These are phyloP conservation scores for Malassezia restricta DNA, from an alignment of 1,284 basidiomycete genomes.

Conservation along the genomic window DNA sequence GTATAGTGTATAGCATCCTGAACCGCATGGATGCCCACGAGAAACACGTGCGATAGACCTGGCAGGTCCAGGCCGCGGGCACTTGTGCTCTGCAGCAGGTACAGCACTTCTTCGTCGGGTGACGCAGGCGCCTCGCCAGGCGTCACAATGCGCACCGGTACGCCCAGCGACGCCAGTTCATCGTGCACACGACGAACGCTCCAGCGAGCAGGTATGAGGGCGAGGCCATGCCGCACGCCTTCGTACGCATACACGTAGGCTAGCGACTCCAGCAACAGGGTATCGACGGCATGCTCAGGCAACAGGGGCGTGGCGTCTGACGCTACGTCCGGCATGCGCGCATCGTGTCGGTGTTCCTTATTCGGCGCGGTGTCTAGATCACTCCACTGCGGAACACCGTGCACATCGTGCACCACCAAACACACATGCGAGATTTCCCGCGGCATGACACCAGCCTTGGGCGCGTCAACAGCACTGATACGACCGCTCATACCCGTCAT, in stretches of 20 bases:
- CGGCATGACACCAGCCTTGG: constrained; percentile 21
- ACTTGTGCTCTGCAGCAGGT: constrained; percentile 28
- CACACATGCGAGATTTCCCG: constrained; percentile 32
- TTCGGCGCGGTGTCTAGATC: not conserved
- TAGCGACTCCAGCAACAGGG: constrained; percentile 31
- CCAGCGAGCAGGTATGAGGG: constrained; percentile 37
- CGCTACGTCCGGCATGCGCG: constrained; percentile 4
- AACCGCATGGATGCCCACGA: constrained; percentile 32
- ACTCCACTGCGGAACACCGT: not conserved
- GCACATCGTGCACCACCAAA: constrained; percentile 31
- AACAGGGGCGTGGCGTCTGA: constrained; percentile 14
- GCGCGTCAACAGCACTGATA: constrained; percentile 16
- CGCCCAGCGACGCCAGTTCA: constrained; percentile 27
- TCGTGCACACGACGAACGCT: constrained; percentile 22
- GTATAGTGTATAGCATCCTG: constrained; percentile 36
- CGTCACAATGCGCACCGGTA: constrained; percentile 21
- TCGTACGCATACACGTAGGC: constrained; percentile 35
- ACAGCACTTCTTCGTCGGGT: constrained; percentile 17
- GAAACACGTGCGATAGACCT: constrained; percentile 35
- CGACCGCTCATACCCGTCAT: constrained; percentile 31
- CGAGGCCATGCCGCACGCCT: constrained; percentile 25
- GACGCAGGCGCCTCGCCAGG: not conserved
- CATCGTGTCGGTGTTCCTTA: not conserved
- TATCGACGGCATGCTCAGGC: constrained; percentile 25
- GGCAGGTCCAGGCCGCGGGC: constrained; percentile 41